Conservation (phyloP, 495 filamentous ascomycete species). For the Saxispiralis lemnorum region DNA sequence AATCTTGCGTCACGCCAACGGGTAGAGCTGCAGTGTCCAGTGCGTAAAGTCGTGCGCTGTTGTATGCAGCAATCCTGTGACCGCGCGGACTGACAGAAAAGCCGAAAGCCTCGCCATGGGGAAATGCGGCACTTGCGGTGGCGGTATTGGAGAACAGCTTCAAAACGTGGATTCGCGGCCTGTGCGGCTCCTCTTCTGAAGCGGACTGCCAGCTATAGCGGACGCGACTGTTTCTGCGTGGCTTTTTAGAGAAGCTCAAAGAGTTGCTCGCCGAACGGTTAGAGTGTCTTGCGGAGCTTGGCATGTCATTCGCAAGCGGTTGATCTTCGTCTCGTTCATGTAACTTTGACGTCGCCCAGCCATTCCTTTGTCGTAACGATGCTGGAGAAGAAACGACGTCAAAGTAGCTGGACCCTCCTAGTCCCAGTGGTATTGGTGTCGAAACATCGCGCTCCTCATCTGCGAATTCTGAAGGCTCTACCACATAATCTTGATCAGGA, state of each 20-base stretch:
- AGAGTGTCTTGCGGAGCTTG: too few species aligned
- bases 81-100: slow-evolving; percentile 13
- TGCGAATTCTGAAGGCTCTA: not conserved
- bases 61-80: slow-evolving; percentile 11
- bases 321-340: too few species aligned
- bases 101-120: slow-evolving; percentile 14
- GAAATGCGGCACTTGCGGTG: slow-evolving; percentile 13
- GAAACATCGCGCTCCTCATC: slow-evolving; percentile 7
- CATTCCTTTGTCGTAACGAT: slow-evolving; percentile 6
- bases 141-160: slow-evolving; percentile 16
- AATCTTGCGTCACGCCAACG: slow-evolving; percentile 16
- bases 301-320: too few species aligned
- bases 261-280: too few species aligned
- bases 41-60: slow-evolving; percentile 12
- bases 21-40: slow-evolving; percentile 14
- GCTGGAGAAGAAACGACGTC: not conserved
- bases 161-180: slow-evolving; percentile 16
- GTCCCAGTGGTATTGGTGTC: slow-evolving; percentile 3
- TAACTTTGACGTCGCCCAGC: slow-evolving; percentile 3
- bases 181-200: slow-evolving; percentile 12
- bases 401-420: not conserved
- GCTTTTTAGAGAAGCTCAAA: too few species aligned
- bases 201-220: slow-evolving; percentile 17
- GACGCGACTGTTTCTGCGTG: slow-evolving; percentile 2
- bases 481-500: not conserved